These are phyloP conservation scores for Aegilops tauschii DNA, from an alignment of 176 grass and related monocot species.

Conservation along the genomic window DNA sequence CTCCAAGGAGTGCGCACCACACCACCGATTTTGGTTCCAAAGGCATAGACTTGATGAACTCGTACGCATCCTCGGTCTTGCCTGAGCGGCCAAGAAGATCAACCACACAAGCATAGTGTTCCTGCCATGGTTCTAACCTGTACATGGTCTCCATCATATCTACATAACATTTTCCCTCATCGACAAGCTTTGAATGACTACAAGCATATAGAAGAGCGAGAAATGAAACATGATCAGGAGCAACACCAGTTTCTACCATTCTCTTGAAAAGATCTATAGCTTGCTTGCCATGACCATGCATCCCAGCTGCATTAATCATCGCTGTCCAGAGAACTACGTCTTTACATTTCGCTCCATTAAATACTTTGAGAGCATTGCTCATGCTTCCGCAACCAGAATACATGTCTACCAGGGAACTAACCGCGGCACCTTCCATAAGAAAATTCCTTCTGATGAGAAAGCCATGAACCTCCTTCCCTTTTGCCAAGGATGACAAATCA, in stretches of 20 bases:
- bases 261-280: conserved; percentile 56
- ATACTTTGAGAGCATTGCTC: conserved; percentile 46
- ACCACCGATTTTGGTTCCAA: conserved; percentile 60
- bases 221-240: conserved; percentile 78
- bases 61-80: conserved; percentile 51
- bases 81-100: conserved; percentile 84
- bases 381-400: conserved; percentile 80
- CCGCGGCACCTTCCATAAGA: conserved; percentile 37
- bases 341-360: conserved; percentile 31
- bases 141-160: conserved; percentile 62
- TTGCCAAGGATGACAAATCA: conserved; percentile 56
- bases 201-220: conserved; percentile 74
- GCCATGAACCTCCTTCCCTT: conserved; percentile 91
- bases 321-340: conserved; percentile 80
- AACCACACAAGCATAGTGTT: conserved; percentile 74
- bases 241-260: conserved; percentile 57
- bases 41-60: conserved; percentile 74
- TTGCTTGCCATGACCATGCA: conserved; percentile 73
- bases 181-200: conserved; percentile 72
- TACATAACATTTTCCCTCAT: conserved; percentile 62
- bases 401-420: conserved; percentile 81
- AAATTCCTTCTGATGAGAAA: conserved; percentile 65
- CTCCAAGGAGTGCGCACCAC: conserved; percentile 82
- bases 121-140: conserved; percentile 71
- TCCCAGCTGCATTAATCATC: conserved; percentile 74